A percentile compares a stretch with the other conserved stretches of the same genome.
Conservation (phyloP, 2,329 filamentous ascomycete genomes). For the Verticillium isaacii region DNA sequence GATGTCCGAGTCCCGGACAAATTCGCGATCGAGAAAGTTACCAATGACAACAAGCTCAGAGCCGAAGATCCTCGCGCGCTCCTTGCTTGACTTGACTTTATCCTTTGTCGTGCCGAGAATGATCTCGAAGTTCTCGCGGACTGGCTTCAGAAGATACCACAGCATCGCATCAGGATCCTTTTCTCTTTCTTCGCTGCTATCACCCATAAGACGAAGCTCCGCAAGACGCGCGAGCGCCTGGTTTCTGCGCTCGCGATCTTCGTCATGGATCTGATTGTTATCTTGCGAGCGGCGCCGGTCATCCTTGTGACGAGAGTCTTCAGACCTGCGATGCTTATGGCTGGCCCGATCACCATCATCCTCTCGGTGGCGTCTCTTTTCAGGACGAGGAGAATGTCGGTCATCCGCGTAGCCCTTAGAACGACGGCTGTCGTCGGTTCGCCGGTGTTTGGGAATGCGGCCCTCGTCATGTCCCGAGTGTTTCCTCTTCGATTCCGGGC, state of each 20-base stretch:
- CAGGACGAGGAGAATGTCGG: conserved; percentile 23
- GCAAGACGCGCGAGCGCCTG: conserved; percentile 35
- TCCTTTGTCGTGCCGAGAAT: conserved; percentile 59
- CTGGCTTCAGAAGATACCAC: conserved; percentile 50
- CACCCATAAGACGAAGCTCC: conserved; percentile 39
- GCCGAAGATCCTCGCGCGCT: conserved; percentile 57
- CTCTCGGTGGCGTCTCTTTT: conserved; percentile 22
- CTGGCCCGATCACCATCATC: conserved; percentile 17
- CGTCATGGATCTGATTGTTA: conserved; percentile 7
- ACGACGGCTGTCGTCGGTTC: conserved; percentile 34
- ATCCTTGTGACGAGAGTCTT: conserved; percentile 24
- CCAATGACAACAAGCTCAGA: conserved; percentile 57
- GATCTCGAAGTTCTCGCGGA: conserved; percentile 54
- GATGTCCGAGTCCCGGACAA: conserved; percentile 30
- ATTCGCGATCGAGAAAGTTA: conserved; percentile 47
- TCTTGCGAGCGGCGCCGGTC: conserved; percentile 21
- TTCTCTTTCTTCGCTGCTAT: conserved; percentile 44
- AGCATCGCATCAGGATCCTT: conserved; percentile 41
- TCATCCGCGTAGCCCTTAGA: conserved; percentile 30
- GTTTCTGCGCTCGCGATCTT: conserved; percentile 28
- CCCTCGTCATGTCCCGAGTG: conserved; percentile 45
- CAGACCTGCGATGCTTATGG: conserved; percentile 30
- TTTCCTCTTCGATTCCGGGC: conserved; percentile 57
- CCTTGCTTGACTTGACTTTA: conserved; percentile 57
- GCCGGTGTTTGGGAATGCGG: conserved; percentile 37